A percentile compares a stretch with the other conserved stretches of the same genome.
phyloP scores from a whole-genome alignment of 2,329 filamentous ascomycete species.

The Myriosclerotinia curreyana region DNA sequence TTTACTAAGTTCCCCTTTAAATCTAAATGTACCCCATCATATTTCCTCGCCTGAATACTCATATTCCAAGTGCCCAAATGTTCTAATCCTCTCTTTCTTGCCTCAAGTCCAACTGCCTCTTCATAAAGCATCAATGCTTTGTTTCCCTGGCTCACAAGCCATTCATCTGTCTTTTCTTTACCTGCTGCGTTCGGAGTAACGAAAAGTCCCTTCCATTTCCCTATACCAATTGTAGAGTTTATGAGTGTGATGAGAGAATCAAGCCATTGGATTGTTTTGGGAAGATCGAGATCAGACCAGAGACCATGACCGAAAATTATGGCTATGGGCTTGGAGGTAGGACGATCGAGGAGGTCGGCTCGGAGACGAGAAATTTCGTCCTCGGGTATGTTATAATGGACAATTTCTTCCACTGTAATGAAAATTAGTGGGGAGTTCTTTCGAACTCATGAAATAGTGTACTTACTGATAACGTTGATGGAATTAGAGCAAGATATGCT shows the following conservation, averaged over 20 bases:
- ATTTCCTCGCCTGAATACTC: slow-evolving; percentile 48
- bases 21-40: slow-evolving; percentile 49
- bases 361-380: slow-evolving; percentile 44
- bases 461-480: slow-evolving; percentile 42
- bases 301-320: slow-evolving; percentile 49
- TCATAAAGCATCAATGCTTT: slow-evolving; percentile 48
- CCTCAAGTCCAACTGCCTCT: slow-evolving; percentile 36
- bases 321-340: slow-evolving; percentile 37
- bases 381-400: slow-evolving; percentile 44
- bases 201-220: slow-evolving; percentile 36
- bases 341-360: slow-evolving; percentile 37
- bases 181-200: slow-evolving; percentile 49
- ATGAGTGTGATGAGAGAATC: slow-evolving; percentile 41
- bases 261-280: slow-evolving; percentile 44
- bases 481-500: slow-evolving; percentile 44
- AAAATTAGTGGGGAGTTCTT: background rate
- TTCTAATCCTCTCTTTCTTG: slow-evolving; percentile 42
- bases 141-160: slow-evolving; percentile 47
- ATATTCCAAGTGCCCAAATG: slow-evolving; percentile 51
- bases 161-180: slow-evolving; percentile 47
- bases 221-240: slow-evolving; percentile 18
- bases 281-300: slow-evolving; percentile 48
- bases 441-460: background rate
- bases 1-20: slow-evolving; percentile 49
- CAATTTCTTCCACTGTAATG: slow-evolving; percentile 43